Base-by-base conservation (phyloP, 192 early-diverging fungal species). In the Linnemannia elongata region DNA sequence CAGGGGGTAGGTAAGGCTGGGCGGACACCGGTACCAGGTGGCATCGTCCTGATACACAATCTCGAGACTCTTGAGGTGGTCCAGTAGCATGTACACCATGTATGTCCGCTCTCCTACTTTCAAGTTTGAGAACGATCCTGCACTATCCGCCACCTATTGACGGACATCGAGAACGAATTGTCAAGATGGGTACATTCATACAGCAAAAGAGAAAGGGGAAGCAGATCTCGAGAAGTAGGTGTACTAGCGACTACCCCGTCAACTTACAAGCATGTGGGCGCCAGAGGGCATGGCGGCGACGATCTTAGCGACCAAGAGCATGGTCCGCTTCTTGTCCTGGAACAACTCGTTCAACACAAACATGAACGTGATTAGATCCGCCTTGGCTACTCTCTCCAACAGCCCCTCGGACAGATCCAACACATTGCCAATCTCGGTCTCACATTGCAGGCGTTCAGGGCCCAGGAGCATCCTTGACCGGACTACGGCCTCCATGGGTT, bases 301-400 rank as follows among this genome's bases (percentile, higher is more conserved):
- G 38, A 99, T 81, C 17, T 88, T 85, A 47, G 93, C 93, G 54
- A 99, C 93, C 77, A 99, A 90, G 57, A 88, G 85, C 90, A 97
- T 96, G 66, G 97, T 95, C 27, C 90, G 82, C 45, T 81, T 81
- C 82, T 98, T 98, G 79, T 93, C 92, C 80, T 89, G 90, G 87
- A 99, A 95, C 24, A 99, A 87, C 81, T 99, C 98, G 82, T 98
- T 98, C 90, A 99, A 91, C 1, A 98, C 92, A 93, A 98, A 99
- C 91, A 97, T 94, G 45, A 95, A 93, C 3, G 97, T 98, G 30
- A 97, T 94, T 60, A 98, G 78, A 77, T 93, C 88, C 4, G 96
- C 92, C 33, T 88, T 75, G 5, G 89, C 80, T 8, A 97, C 90
- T 7, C 82, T 71, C 22, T 77, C 42, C 72, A 92, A 82, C 0